These are phyloP conservation scores for Bocquillonia castaneifolia DNA, from an alignment of 441 rosid species.

Conservation along the genomic window DNA sequence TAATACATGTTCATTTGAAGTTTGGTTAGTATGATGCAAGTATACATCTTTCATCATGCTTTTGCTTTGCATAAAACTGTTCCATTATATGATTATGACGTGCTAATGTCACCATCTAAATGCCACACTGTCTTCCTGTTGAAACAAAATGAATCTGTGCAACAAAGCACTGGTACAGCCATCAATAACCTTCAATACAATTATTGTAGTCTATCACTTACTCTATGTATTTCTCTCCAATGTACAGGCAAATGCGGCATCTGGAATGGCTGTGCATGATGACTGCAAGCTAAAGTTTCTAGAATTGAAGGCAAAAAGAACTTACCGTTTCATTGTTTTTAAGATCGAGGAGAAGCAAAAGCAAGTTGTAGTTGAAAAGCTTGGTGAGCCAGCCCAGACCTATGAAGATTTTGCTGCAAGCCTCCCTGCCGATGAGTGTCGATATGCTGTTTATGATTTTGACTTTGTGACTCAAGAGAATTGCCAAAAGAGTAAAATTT, in stretches of 20 bases:
- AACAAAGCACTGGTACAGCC: no score
- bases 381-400: slow-evolving; percentile 23
- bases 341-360: neutral
- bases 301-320: neutral
- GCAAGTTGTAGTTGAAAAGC: neutral
- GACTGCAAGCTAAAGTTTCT: slow-evolving; percentile 1
- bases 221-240: no score
- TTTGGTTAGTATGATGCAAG: no score
- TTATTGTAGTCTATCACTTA: no score
- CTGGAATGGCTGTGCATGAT: slow-evolving; percentile 4
- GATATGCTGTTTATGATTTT: neutral
- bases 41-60: no score
- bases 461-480: slow-evolving; percentile 43
- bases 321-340: neutral
- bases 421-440: neutral
- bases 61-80: no score
- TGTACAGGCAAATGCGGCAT: neutral
- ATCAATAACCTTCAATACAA: no score
- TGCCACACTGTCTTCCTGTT: no score
- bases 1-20: no score
- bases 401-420: slow-evolving; percentile 42
- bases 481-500: slow-evolving; percentile 52
- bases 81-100: no score
- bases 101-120: no score
- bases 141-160: no score